Percentiles rank a stretch among this genome's conserved stretches.
These are phyloP conservation scores for Fusarium sp. DNA, from an alignment of 2,329 filamentous ascomycete genomes.

Conservation along the genomic window DNA sequence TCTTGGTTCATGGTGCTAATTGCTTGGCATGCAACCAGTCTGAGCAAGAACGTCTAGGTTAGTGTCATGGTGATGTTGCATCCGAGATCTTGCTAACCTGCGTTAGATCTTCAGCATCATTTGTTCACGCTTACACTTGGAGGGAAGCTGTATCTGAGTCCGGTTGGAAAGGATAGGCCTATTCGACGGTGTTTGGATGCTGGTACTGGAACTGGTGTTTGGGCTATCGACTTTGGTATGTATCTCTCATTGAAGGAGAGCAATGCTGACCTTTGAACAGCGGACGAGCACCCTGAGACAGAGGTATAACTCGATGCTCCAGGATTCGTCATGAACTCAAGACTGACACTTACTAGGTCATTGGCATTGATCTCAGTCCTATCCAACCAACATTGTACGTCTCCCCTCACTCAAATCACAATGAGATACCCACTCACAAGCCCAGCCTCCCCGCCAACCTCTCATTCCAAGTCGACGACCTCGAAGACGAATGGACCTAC, in stretches of 20 bases:
- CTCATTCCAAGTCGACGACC: constrained; percentile 59
- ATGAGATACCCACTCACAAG: neutral
- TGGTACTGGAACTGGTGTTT: constrained; percentile 62
- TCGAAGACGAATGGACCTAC: constrained; percentile 56
- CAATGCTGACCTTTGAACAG: constrained; percentile 27
- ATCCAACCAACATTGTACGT: constrained; percentile 54
- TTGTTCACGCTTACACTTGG: constrained; percentile 49
- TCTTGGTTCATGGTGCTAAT: constrained; percentile 18
- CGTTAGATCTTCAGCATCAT: constrained; percentile 52
- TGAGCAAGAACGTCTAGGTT: constrained; percentile 49
- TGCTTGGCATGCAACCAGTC: constrained; percentile 22
- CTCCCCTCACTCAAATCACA: neutral
- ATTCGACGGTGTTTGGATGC: constrained; percentile 55
- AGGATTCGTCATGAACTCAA: neutral
- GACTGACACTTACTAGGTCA: constrained; percentile 38
- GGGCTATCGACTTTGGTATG: constrained; percentile 59
- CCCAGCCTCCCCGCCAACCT: constrained; percentile 61
- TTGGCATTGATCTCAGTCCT: constrained; percentile 58
- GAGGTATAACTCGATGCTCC: constrained; percentile 25
- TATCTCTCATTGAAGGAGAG: neutral
- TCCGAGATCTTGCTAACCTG: neutral
- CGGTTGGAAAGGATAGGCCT: constrained; percentile 37
- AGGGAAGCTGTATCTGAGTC: constrained; percentile 46
- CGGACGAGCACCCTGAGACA: constrained; percentile 47
- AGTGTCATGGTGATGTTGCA: neutral